Evolutionary conservation across 768 basidiomycete genomes (phyloP).

Genomic region (Rickenella mellea): DNA sequence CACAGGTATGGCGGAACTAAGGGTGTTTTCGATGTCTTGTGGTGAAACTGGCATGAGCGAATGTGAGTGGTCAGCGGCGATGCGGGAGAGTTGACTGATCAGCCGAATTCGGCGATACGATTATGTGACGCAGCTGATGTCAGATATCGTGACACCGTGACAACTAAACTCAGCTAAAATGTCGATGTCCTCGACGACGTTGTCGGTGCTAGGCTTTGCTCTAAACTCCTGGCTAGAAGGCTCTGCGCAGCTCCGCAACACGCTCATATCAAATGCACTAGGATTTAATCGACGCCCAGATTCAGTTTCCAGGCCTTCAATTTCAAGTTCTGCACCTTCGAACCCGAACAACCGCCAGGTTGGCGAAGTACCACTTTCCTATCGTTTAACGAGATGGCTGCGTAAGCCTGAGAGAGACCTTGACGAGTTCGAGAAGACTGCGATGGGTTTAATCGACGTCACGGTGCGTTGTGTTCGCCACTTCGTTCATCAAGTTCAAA

Average conservation of each 20-base stretch:
- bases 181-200: background rate
- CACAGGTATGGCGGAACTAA: slow-evolving; percentile 55
- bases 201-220: background rate
- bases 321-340: background rate
- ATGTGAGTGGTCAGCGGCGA: background rate
- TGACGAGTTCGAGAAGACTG: background rate
- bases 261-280: background rate
- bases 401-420: background rate
- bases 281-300: background rate
- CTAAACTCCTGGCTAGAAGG: background rate
- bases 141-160: no score
- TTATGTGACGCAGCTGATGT: no score
- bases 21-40: slow-evolving; percentile 47
- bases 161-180: no score
- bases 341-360: background rate
- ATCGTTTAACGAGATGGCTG: no score
- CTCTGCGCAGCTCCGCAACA: background rate
- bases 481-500: no score
- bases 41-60: slow-evolving; percentile 62
- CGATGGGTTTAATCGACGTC: background rate
- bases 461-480: background rate
- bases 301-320: background rate
- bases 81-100: background rate
- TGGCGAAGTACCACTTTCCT: background rate
- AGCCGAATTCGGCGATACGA: no score